These are phyloP conservation scores for Soucietia sequanensis DNA, from an alignment of 805 yeast species.

Conservation along the genomic window DNA sequence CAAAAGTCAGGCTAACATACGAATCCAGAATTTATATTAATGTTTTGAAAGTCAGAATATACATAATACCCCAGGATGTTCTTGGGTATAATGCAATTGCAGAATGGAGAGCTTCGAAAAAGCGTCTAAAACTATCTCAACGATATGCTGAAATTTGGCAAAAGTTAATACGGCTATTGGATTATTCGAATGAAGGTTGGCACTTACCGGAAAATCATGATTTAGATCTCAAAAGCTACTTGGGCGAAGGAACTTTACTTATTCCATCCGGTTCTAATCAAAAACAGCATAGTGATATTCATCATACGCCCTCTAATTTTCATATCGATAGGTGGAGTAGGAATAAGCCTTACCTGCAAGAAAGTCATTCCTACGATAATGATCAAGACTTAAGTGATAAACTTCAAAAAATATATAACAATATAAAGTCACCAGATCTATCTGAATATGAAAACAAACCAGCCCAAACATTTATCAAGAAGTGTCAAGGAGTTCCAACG, in stretches of 20 bases:
- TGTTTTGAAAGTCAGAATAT: conserved; percentile 41
- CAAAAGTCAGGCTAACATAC: conserved; percentile 13
- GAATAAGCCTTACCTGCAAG: conserved; percentile 10
- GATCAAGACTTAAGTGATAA: conserved; percentile 12
- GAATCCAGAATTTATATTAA: conserved; percentile 8
- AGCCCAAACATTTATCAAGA: background rate
- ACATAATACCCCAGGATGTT: conserved; percentile 47
- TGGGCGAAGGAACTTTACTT: too few relatives aligned
- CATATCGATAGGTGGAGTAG: conserved; percentile 34
- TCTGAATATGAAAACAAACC: conserved; percentile 12
- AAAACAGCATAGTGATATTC: background rate
- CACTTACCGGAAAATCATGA: background rate
- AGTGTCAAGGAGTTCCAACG: conserved; percentile 9
- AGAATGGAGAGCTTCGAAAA: conserved; percentile 34
- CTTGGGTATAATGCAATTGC: conserved; percentile 27
- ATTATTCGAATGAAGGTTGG: conserved; percentile 1
- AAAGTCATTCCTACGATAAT: conserved; percentile 2
- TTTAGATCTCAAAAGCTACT: too few relatives aligned
- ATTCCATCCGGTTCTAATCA: background rate
- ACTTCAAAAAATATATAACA: conserved; percentile 34
- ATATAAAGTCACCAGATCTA: conserved; percentile 28
- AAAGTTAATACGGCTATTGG: conserved; percentile 22
- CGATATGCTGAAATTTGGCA: conserved; percentile 32
- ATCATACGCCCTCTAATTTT: conserved; percentile 14
- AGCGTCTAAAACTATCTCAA: too few relatives aligned